Percentiles rank a stretch among this genome's conserved stretches.
These are phyloP conservation scores for Tolypocladium amazonense DNA, from an alignment of 2,329 filamentous ascomycete genomes.

Conservation along the genomic window DNA sequence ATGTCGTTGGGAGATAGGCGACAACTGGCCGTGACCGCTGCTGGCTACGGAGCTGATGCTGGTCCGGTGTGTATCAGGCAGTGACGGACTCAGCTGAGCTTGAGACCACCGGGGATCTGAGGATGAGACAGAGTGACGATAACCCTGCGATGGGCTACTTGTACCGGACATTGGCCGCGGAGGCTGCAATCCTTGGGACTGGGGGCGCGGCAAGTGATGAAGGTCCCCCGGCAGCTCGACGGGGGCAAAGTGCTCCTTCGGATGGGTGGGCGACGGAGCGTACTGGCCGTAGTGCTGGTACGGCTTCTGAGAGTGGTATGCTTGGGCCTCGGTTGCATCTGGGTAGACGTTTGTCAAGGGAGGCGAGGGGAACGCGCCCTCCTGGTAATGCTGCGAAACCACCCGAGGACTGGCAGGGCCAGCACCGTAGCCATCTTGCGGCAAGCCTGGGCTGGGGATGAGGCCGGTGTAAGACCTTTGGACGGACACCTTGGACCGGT, in stretches of 20 bases:
- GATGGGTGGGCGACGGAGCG: conserved; percentile 12
- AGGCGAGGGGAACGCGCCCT: not conserved
- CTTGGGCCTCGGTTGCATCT: not conserved
- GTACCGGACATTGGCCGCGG: conserved; percentile 11
- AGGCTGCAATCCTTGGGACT: conserved; percentile 13
- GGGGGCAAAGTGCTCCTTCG: conserved; percentile 14
- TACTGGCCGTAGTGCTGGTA: conserved; percentile 10
- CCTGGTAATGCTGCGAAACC: not conserved
- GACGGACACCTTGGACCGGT: conserved; percentile 26
- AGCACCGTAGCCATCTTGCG: not conserved
- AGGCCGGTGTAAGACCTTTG: not conserved
- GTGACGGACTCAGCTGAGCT: conserved; percentile 13
- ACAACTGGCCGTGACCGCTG: conserved; percentile 18
- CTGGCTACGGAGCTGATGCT: conserved; percentile 14
- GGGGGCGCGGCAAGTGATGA: conserved; percentile 26
- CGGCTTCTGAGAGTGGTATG: conserved; percentile 5
- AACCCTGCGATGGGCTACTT: not conserved
- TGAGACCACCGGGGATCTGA: conserved; percentile 32
- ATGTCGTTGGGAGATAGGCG: conserved; percentile 29
- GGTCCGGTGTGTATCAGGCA: conserved; percentile 11
- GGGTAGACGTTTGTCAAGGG: not conserved
- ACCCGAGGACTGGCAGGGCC: not conserved
- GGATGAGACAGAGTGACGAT: conserved; percentile 13
- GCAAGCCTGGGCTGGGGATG: conserved; percentile 1
- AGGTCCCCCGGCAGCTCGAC: conserved; percentile 40